phyloP scores from a whole-genome alignment of 2,329 filamentous ascomycete genomes.

The Mollisia scopiformis region DNA sequence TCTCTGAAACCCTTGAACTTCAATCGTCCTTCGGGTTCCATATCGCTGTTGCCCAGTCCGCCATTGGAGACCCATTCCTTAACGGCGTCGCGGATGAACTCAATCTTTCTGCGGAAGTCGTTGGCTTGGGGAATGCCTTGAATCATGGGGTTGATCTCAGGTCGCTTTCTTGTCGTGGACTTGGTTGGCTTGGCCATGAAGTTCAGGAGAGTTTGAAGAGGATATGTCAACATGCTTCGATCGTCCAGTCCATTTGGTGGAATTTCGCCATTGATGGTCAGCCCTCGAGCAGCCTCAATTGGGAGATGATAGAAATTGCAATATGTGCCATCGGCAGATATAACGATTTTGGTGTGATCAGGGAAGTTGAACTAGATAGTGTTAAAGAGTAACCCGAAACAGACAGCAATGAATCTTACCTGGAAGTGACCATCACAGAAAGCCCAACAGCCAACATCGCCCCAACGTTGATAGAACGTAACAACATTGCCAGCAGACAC shows the following conservation, averaged over 20 bases:
- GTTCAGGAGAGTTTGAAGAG: conserved; percentile 74
- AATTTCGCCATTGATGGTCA: conserved; percentile 67
- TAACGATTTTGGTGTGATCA: conserved; percentile 82
- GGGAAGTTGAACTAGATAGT: conserved; percentile 76
- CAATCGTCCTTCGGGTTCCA: conserved; percentile 53
- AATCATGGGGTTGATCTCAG: conserved; percentile 62
- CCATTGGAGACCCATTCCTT: conserved; percentile 72
- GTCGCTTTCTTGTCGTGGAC: conserved; percentile 55
- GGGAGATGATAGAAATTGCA: conserved; percentile 80
- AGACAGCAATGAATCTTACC: conserved; percentile 44
- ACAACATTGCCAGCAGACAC: conserved; percentile 59
- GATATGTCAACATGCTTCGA: conserved; percentile 72
- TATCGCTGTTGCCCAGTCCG: conserved; percentile 69
- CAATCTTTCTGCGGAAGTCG: conserved; percentile 72
- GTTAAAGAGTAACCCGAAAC: conserved; percentile 19
- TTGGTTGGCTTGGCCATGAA: conserved; percentile 53
- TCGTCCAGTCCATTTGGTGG: conserved; percentile 71
- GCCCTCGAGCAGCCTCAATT: conserved; percentile 67
- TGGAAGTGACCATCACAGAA: conserved; percentile 81
- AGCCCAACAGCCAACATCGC: conserved; percentile 80
- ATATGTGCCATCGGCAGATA: conserved; percentile 74
- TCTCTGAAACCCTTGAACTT: conserved; percentile 64
- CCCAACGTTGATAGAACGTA: conserved; percentile 80
- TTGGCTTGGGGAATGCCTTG: conserved; percentile 72
- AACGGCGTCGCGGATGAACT: conserved; percentile 70